Base-by-base conservation (phyloP, 140 eudicot genomes). In the Artemisia princeps region DNA sequence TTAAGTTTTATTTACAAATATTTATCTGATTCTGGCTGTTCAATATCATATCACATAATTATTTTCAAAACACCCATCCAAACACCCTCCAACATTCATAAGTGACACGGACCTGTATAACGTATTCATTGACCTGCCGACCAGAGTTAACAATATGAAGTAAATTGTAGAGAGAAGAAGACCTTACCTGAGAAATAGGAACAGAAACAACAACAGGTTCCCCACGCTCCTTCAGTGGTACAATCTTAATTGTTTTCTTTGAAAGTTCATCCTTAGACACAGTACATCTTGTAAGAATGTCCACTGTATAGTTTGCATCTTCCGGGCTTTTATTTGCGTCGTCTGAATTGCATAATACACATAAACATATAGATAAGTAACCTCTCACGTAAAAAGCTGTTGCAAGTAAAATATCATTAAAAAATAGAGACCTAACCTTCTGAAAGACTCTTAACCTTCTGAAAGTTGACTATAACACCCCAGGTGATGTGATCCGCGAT, bases 391-490 rank as follows among this genome's bases (percentile, higher is more conserved):
- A 12, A 15, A 28, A 40, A 54, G 56, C 17, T 30, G 71, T 44
- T 19, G 33, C 23, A 50, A 49, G 55, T n/a, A 42, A 14, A 33
- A 64, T 14, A 23, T 3, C 33, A 33, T 26, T 13, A 19, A 54
- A 24, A 17, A 6, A 52, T 14, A 17, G 2, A 71, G 2, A 54
- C 22, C 86, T 60, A 70, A 94, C 95, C 99, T 86, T 88, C 94
- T 56, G 96, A 88, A 71, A 69, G 67, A 50, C 79, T 83, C 80
- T 86, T 86, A 2, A 86, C 80, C 73, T 83, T 82, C 73, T 88
- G 94, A 71, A 94, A 94, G 75, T 94, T 94, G 53, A 94, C 76
- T 72, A 94, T 86, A 17, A 94, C 99, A 16, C 99, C 99, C 99
- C 99, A 94, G 6, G 99, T 84, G 72, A 82, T 83, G 46, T 75